Evolutionary conservation across 2,329 filamentous ascomycete species (phyloP).

Genomic region (Pyrenophora tritici-repentis): DNA sequence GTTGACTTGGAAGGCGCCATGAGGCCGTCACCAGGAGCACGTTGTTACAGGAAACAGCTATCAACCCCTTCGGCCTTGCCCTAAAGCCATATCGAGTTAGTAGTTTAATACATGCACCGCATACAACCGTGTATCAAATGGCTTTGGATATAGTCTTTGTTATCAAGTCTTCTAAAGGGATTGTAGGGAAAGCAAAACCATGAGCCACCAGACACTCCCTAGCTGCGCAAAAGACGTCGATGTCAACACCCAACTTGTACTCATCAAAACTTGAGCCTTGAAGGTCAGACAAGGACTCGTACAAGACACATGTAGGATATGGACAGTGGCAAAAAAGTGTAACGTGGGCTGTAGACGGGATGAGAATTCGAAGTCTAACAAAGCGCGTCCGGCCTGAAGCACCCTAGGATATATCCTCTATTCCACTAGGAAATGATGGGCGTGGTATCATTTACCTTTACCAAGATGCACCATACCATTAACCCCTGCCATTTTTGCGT

Average conservation of each 20-base stretch:
- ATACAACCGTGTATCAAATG: background rate
- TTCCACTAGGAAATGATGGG: constrained; percentile 38
- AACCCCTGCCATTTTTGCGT: constrained; percentile 42
- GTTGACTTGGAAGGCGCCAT: background rate
- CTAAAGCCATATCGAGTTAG: no score
- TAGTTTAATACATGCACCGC: no score
- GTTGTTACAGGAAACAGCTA: no score
- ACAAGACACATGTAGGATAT: constrained; percentile 15
- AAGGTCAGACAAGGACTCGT: constrained; percentile 23
- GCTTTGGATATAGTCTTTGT: constrained; percentile 9
- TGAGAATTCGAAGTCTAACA: constrained; percentile 48
- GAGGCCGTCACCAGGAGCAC: no score
- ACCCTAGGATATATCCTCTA: constrained; percentile 39
- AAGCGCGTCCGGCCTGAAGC: constrained; percentile 40
- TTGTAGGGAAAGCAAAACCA: constrained; percentile 18
- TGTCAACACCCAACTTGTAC: constrained; percentile 20
- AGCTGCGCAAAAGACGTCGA: constrained; percentile 5
- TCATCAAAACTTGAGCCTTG: constrained; percentile 27
- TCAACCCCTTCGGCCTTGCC: no score
- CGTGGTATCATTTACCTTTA: constrained; percentile 36
- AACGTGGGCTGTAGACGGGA: constrained; percentile 36
- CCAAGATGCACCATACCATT: constrained; percentile 42
- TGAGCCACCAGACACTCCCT: constrained; percentile 1
- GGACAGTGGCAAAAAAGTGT: constrained; percentile 7
- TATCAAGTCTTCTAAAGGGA: constrained; percentile 26